Evolutionary conservation across 2,329 filamentous ascomycete species (phyloP), one percentile per base, ranked within the genome.

Genomic region (Aspergillus hiratsukae): DNA sequence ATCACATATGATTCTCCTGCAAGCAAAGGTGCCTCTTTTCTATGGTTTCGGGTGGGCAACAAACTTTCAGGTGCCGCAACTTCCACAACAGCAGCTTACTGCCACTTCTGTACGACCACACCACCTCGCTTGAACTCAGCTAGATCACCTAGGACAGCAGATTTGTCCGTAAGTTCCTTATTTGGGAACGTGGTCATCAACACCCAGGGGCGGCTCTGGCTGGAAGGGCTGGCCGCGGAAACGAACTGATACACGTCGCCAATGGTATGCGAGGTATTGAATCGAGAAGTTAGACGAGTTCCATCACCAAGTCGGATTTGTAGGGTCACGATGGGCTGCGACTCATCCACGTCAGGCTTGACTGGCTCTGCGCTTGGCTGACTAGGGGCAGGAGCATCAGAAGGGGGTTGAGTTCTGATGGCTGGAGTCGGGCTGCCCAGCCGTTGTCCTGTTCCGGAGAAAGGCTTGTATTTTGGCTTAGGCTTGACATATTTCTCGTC

Each of bases 171-270:
- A 41, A 87, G 72, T 65, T 87, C 84, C 62, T 82, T 85, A 56
- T 78, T 85, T 0, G 85, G 85, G 68, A 87, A 87, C 0, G 84
- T 87, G 4, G 84, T 87, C 81, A 86, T 85, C 57, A 87, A 72
- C 3, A 81, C 82, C 73, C 82, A 87, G 3, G 76, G 63, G 35
- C 85, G 77, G 58, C 74, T 67, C 53, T 73, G 72, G 59, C 78
- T 81, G 14, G 72, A 70, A 0, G 82, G 69, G 49, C 78, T 83
- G 4, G 83, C 76, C 11, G 78, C 77, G 53, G 77, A 71, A 48
- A 87, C 84, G 64, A 87, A 87, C 45, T 76, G 72, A 70, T 87
- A 87, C 41, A 87, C 81, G 60, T 87, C 82, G 43, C 84, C 84
- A 56, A 87, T 79, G 0, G 84, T 87, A 66, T 86, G 83, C 1